Evolutionary conservation across 169 alveolate genomes (phyloP).

Genomic region (Plasmodium berghei): DNA sequence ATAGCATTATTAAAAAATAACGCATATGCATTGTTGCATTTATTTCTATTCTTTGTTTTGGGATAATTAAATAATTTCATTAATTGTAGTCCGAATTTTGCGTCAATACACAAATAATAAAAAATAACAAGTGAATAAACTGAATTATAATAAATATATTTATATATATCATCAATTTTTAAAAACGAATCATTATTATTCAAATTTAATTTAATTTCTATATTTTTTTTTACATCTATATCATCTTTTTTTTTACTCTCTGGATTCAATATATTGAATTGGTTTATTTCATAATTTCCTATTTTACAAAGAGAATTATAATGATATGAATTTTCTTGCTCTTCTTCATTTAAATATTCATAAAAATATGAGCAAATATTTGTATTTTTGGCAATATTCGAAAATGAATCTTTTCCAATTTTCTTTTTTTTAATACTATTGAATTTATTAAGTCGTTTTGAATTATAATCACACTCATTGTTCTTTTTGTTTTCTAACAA

Average conservation of each 20-base stretch:
- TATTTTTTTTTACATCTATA: conserved; percentile 27
- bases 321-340: not conserved
- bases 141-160: conserved; percentile 30
- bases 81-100: conserved; percentile 16
- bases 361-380: conserved; percentile 7
- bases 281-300: conserved; percentile 15
- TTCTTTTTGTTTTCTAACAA: not conserved
- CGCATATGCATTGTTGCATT: not conserved
- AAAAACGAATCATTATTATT: conserved; percentile 22
- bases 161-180: conserved; percentile 41
- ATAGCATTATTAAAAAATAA: conserved; percentile 5
- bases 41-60: not conserved
- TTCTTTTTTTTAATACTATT: conserved; percentile 15
- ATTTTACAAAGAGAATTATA: conserved; percentile 12
- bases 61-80: not conserved
- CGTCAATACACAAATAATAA: conserved; percentile 37
- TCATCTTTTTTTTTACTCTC: conserved; percentile 4
- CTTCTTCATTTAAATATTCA: conserved; percentile 10
- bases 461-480: not conserved
- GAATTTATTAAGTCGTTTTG: not conserved
- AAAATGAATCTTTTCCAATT: not conserved
- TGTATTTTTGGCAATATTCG: not conserved
- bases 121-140: conserved; percentile 40
- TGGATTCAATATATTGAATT: no score
- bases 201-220: conserved; percentile 37